phyloP scores from a whole-genome alignment of 345 rosid genomes.

The Eucalyptus erythrocorys region DNA sequence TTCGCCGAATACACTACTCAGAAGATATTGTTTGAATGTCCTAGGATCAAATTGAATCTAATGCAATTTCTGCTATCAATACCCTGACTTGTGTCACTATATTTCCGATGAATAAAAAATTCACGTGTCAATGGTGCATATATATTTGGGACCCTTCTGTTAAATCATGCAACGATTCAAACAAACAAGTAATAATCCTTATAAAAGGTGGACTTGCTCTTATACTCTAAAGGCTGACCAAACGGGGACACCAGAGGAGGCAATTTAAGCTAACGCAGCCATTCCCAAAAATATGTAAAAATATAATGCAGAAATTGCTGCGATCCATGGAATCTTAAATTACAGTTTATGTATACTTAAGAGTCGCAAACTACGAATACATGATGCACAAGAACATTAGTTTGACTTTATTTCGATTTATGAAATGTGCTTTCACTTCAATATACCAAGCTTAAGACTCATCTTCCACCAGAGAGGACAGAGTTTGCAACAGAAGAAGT shows the following conservation, averaged over 20 bases:
- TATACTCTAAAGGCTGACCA: too few species aligned
- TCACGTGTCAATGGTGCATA: background rate
- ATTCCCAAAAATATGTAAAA: background rate
- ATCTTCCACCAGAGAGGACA: background rate
- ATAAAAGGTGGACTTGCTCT: background rate
- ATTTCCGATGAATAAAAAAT: background rate
- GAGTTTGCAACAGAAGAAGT: background rate
- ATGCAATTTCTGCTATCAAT: background rate
- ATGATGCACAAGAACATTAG: background rate
- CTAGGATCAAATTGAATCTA: background rate
- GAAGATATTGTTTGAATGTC: background rate
- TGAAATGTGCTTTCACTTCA: background rate
- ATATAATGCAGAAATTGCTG: background rate
- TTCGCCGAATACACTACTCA: background rate
- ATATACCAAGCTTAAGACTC: background rate
- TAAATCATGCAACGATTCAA: background rate
- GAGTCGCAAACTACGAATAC: background rate
- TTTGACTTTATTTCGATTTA: background rate
- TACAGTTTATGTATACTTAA: background rate
- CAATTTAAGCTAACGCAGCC: background rate
- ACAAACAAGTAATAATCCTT: background rate
- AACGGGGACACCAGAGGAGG: background rate
- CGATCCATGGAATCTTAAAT: background rate
- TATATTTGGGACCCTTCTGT: background rate
- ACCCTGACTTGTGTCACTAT: background rate